Base-by-base conservation (phyloP, 2,329 filamentous ascomycete species). In the Madurella fahalii region DNA sequence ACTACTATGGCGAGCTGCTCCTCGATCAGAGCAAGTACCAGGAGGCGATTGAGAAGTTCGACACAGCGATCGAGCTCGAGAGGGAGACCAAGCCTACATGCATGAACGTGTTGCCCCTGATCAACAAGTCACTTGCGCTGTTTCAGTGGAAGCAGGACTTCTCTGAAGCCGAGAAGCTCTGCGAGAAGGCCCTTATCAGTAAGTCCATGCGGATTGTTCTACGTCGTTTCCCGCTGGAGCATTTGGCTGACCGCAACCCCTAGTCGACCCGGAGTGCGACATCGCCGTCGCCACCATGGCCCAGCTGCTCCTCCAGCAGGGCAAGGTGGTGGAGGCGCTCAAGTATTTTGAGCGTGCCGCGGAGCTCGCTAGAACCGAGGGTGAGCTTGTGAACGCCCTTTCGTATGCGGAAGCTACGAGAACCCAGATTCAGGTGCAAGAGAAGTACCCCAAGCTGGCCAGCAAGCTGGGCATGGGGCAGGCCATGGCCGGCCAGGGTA, bases 111-210 rank as follows among this genome's bases (percentile, higher is more conserved):
- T 77, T 99, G 60, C 94, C 94, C 13, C 79, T 99, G 48, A 97
- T 99, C 76, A 99, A 99, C 84, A 99, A 99, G 79, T 92, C 94
- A 5, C 82, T 99, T 30, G 91, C 93, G 12, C 79, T 97, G 45
- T 97, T 96, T 83, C 94, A 99, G 72, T 96, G 92, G 88, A 97
- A 96, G 80, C 88, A 95, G 67, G 93, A 97, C 74, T 97, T 95
- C 69, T 79, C 83, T 57, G 93, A 96, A 73, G 93, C 94, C 2
- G 92, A 99, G 78, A 90, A 94, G 74, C 81, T 99, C 50, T 99
- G 94, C 80, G 86, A 96, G 74, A 96, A 96, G 80, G 94, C 94
- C 31, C 79, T 99, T 48, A 96, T 96, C 67, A 95, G 91, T 96
- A 81, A 78, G 89, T 80, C 47, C 13, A 16, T 13, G 25, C 11